A percentile compares a stretch with the other conserved stretches of the same genome.
These are phyloP conservation scores for Neofusicoccum kwambonambiense DNA, from an alignment of 2,329 filamentous ascomycete species.

Conservation along the genomic window DNA sequence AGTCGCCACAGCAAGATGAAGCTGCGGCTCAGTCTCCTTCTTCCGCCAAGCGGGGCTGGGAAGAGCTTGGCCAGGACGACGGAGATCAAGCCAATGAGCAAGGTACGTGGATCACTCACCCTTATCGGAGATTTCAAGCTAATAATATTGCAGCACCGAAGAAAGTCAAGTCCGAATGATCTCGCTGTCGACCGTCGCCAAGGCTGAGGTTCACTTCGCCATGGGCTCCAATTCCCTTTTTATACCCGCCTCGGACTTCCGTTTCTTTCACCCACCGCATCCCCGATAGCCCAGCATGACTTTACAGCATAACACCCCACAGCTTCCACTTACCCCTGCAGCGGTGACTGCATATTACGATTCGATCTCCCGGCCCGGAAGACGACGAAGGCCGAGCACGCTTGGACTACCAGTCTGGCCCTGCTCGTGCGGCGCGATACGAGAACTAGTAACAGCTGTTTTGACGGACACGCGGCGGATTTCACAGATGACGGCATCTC, in stretches of 20 bases:
- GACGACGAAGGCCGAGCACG: not conserved
- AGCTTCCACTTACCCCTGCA: constrained; percentile 5
- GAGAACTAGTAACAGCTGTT: not conserved
- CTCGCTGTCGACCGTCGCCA: constrained; percentile 1
- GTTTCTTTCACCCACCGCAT: not conserved
- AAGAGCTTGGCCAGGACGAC: constrained; percentile 19
- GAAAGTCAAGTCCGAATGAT: constrained; percentile 17
- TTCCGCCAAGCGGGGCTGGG: constrained; percentile 20
- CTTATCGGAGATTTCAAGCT: not conserved
- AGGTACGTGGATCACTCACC: constrained; percentile 9
- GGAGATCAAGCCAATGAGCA: constrained; percentile 16
- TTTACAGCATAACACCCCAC: constrained; percentile 5
- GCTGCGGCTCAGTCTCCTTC: constrained; percentile 13
- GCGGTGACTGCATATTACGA: not conserved
- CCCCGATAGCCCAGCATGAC: constrained; percentile 1
- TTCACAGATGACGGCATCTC: not conserved
- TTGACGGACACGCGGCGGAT: not conserved
- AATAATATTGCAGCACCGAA: constrained; percentile 6
- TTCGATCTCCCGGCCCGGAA: not conserved
- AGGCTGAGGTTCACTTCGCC: constrained; percentile 7
- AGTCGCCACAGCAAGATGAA: constrained; percentile 5
- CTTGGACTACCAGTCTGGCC: not conserved
- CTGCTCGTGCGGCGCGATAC: not conserved
- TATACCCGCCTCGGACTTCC: not conserved
- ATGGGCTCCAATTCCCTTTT: not conserved